Percentiles rank a stretch among this genome's conserved stretches.
phyloP scores from a whole-genome alignment of 2,329 filamentous ascomycete genomes.

The Dactylellina haptotyla region DNA sequence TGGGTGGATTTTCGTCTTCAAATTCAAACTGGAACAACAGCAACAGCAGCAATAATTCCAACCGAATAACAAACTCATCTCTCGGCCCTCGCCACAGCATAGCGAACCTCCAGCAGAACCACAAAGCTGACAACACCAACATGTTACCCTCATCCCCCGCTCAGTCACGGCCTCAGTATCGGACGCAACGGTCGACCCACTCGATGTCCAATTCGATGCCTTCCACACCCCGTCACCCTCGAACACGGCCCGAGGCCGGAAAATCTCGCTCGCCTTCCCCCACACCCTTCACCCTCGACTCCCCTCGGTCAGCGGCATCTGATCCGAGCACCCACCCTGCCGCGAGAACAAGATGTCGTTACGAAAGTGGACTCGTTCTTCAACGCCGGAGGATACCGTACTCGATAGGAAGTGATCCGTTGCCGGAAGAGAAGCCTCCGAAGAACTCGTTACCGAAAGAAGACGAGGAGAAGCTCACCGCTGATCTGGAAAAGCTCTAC shows the following conservation, averaged over 20 bases:
- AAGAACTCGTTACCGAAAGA: slow-evolving; percentile 77
- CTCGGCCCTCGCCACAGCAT: slow-evolving; percentile 44
- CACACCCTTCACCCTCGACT: slow-evolving; percentile 75
- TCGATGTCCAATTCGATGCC: slow-evolving; percentile 86
- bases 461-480: slow-evolving; percentile 78
- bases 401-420: slow-evolving; percentile 80
- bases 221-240: slow-evolving; percentile 87
- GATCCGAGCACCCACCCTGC: slow-evolving; percentile 79
- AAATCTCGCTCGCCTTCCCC: slow-evolving; percentile 84
- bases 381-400: slow-evolving; percentile 91
- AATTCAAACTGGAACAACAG: slow-evolving; percentile 46
- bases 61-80: slow-evolving; percentile 37
- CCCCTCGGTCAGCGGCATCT: slow-evolving; percentile 88
- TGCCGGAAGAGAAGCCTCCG: slow-evolving; percentile 76
- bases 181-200: slow-evolving; percentile 62
- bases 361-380: slow-evolving; percentile 84
- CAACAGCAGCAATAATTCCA: slow-evolving; percentile 24
- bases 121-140: slow-evolving; percentile 19
- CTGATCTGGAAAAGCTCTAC: slow-evolving; percentile 87
- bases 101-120: slow-evolving; percentile 46
- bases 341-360: slow-evolving; percentile 79
- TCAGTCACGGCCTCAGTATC: slow-evolving; percentile 60
- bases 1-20: slow-evolving; percentile 22
- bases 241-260: slow-evolving; percentile 73
- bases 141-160: slow-evolving; percentile 32